Evolutionary conservation across 2,329 filamentous ascomycete species (phyloP), one percentile per base, ranked within the genome.

Genomic region (Pseudopithomyces maydicus): DNA sequence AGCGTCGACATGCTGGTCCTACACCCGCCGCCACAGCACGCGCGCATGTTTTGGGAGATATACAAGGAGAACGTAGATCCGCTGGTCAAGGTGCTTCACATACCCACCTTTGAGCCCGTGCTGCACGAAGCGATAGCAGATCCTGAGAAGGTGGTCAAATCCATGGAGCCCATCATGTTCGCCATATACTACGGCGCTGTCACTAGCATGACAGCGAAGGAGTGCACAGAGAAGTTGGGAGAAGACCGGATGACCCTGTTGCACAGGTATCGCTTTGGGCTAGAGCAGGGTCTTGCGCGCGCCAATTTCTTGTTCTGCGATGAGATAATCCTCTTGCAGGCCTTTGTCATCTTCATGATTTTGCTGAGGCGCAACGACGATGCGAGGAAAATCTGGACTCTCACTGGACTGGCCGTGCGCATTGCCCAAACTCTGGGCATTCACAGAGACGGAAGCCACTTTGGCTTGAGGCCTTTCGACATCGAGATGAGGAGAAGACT

Each of bases 21-120:
- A 14, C 89, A 91, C 64, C 90, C 90, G 1, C 68, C 86, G 0
- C 83, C 87, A 0, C 85, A 85, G 1, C 87, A 89, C 60, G 87
- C 90, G 47, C 82, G 81, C 0, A 84, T 85, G 47, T 85, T 91
- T 54, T 92, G 90, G 89, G 82, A 86, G 48, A 81, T 87, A 11
- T 92, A 86, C 73, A 84, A 88, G 59, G 87, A 91, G 62, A 91
- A 90, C 51, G 88, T 92, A 8, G 88, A 92, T 65, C 88, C 89
- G 0, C 74, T 92, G 10, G 80, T 90, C 65, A 92, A 91, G 70
- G 80, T 92, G 12, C 69, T 92, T 7, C 90, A 93, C 69, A 79
- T 89, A 0, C 90, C 89, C 0, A 87, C 87, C 2, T 83, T 87
- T 70, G 85, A 85, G 55, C 81, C 82, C 26, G 78, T 85, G 0